Base-by-base conservation (phyloP, 495 filamentous ascomycete genomes). In the Penicillium daleae region DNA sequence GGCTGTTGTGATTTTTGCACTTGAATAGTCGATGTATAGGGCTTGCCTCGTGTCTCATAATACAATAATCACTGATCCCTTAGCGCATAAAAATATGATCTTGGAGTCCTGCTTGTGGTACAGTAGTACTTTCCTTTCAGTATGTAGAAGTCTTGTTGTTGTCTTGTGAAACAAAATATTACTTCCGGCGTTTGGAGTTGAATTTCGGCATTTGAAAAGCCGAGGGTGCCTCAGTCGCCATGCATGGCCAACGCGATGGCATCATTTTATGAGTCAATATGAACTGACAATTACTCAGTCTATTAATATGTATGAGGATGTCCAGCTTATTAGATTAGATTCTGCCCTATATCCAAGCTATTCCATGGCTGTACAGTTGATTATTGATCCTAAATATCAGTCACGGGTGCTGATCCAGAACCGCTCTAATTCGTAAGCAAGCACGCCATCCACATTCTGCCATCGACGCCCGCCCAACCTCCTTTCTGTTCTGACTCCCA, bases 361-460 rank as follows among this genome's bases (percentile, higher is more conserved):
- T 26, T 5, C 21, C 44, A 26, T 48, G 3, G 9, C 17, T 24
- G 44, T 12, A 26, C 26, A 6, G 22, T 3, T 24, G 44, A 29
- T 15, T 27, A 17, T 50, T 17, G 12, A 50, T 27, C 24, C 4
- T 19, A 2, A 6, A 22, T 19, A 1, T 21, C 17, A 21, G 40
- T 1, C 40, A 50, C 9, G n/a, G 22, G 0, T 12, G 29, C 50
- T 7, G 35, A 42, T 26, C 54, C 54, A 56, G 54, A 56, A 56
- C 54, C 8, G 21, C 4, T 56, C 54, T 12, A 42, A 56, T 56
- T 56, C 54, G 54, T 56, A 56, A 56, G 54, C 54, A 56, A 56
- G 33, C 54, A 56, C 54, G 54, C 37, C 54, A 56, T 56, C 35
- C 8, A 10, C 51, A 21, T 56, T 40, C 54, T 56, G 54, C 54